Percentiles rank a stretch among this genome's conserved stretches.
Evolutionary conservation across 768 basidiomycete species (phyloP).

Genomic region (Brasilioporus rufonigricans): DNA sequence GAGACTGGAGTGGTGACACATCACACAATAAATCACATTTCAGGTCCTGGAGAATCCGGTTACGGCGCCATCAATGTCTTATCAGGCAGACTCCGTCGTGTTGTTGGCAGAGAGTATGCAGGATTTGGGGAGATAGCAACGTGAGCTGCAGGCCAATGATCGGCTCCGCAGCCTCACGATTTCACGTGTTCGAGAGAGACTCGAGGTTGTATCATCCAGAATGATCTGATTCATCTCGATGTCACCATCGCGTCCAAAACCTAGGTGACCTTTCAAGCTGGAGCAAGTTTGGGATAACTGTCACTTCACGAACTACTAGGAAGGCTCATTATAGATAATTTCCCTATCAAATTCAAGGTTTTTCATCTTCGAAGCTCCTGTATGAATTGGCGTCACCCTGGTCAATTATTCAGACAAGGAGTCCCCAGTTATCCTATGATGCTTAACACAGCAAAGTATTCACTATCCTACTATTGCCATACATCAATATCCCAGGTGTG

Average conservation of each 20-base stretch:
- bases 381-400: too few relatives aligned
- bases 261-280: too few relatives aligned
- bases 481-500: too few relatives aligned
- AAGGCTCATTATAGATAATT: too few relatives aligned
- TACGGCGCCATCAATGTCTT: not conserved
- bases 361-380: too few relatives aligned
- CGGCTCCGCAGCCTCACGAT: not conserved
- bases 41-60: conserved; percentile 13
- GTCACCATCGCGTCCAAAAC: not conserved
- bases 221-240: not conserved
- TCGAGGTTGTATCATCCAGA: not conserved
- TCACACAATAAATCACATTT: not conserved
- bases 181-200: not conserved
- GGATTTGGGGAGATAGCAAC: conserved; percentile 15
- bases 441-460: too few relatives aligned
- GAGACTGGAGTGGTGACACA: not conserved
- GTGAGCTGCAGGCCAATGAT: not conserved
- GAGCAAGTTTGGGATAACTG: too few relatives aligned
- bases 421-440: too few relatives aligned
- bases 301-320: too few relatives aligned
- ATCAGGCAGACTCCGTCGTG: conserved; percentile 6
- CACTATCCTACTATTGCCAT: too few relatives aligned
- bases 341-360: too few relatives aligned
- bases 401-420: too few relatives aligned
- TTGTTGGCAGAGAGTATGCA: conserved; percentile 22